Conservation (phyloP, 2,329 filamentous ascomycete genomes). For the Neophaeococcomyces aloes region DNA sequence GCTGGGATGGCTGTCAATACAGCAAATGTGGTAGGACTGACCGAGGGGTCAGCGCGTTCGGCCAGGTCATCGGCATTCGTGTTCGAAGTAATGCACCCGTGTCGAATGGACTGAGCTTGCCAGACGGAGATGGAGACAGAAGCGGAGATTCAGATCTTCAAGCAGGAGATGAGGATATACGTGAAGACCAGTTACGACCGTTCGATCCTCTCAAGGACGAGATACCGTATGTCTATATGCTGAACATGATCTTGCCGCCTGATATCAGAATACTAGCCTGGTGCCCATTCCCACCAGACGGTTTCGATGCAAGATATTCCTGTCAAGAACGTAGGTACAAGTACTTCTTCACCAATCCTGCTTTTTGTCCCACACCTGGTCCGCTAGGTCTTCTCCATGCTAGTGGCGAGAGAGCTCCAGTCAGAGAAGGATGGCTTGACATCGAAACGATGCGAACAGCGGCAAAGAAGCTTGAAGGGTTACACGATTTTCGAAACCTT, state of each 20-base stretch:
- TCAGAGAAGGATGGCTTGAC: conserved; percentile 68
- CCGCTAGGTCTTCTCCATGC: conserved; percentile 35
- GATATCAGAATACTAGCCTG: conserved; percentile 89
- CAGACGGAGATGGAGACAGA: not conserved
- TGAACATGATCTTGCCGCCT: conserved; percentile 78
- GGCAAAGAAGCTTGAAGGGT: conserved; percentile 66
- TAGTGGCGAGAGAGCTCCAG: conserved; percentile 22
- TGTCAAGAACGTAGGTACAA: conserved; percentile 85
- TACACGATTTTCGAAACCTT: conserved; percentile 92
- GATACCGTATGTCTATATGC: conserved; percentile 66
- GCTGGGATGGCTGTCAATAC: conserved; percentile 79
- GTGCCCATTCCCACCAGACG: conserved; percentile 69
- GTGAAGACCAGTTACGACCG: conserved; percentile 28
- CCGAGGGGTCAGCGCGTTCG: conserved; percentile 87
- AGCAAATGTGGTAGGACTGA: conserved; percentile 94
- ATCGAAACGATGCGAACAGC: conserved; percentile 76
- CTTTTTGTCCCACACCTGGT: conserved; percentile 59
- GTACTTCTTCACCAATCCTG: conserved; percentile 96
- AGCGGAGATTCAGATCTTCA: conserved; percentile 16
- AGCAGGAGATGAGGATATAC: conserved; percentile 25
- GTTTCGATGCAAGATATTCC: conserved; percentile 85
- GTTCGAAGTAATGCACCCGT: conserved; percentile 69
- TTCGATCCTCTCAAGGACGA: conserved; percentile 69
- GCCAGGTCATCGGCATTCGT: conserved; percentile 77
- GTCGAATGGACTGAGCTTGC: not conserved